Conservation (phyloP, 139 green algal genomes). For the Chlorella sp. region DNA sequence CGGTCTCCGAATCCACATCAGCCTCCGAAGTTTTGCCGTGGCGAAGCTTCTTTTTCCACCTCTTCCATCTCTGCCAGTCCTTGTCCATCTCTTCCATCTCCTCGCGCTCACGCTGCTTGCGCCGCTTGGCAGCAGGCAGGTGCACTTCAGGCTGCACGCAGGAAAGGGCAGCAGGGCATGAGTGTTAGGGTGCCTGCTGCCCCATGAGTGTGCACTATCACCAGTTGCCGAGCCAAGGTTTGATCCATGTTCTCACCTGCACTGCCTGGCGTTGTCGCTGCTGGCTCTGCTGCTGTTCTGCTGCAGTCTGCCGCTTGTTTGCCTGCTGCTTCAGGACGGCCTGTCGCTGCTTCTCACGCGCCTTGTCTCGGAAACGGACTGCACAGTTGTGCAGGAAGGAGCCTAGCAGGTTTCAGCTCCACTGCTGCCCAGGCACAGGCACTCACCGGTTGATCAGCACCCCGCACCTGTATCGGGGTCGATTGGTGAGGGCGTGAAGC, state of each 20-base stretch:
- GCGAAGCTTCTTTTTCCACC: too few relatives aligned
- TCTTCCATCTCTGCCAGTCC: too few relatives aligned
- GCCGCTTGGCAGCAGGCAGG: constrained; percentile 81
- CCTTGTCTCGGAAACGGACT: constrained; percentile 81
- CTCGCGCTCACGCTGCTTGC: constrained; percentile 69
- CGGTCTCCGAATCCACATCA: too few relatives aligned
- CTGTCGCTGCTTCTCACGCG: constrained; percentile 89
- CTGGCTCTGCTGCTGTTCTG: not conserved
- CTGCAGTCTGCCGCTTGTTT: constrained; percentile 6
- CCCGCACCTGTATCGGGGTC: constrained; percentile 60
- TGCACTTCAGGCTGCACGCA: not conserved
- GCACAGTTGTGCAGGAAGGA: too few relatives aligned
- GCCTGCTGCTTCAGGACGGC: constrained; percentile 49
- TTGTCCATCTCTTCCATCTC: constrained; percentile 78
- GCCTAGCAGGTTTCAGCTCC: too few relatives aligned
- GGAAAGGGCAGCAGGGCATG: too few relatives aligned
- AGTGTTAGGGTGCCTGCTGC: too few relatives aligned
- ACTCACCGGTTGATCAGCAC: too few relatives aligned
- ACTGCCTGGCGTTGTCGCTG: not conserved
- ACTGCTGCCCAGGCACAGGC: too few relatives aligned
- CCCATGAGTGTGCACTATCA: too few relatives aligned
- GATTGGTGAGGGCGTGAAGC: constrained; percentile 65
- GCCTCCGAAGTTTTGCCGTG: too few relatives aligned
- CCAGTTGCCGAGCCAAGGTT: too few relatives aligned
- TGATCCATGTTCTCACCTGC: not conserved